These are phyloP conservation scores for Debaryomyces subglobosus DNA, from an alignment of 1,139 yeast genomes.

Conservation along the genomic window DNA sequence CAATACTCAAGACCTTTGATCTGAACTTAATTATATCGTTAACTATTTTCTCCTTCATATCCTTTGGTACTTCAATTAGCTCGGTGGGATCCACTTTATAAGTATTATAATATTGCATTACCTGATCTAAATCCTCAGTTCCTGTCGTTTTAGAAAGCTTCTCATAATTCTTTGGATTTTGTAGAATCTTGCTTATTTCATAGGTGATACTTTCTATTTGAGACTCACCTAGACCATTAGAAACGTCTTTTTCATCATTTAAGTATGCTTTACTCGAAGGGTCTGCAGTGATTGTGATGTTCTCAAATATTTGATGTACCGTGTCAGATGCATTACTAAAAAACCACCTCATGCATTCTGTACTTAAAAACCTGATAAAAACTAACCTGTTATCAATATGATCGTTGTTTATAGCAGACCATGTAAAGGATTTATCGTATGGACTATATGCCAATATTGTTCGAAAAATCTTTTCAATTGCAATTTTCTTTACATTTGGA, in stretches of 20 bases:
- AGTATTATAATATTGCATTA: slow-evolving; percentile 35
- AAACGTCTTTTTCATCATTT: not conserved
- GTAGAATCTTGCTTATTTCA: slow-evolving; percentile 21
- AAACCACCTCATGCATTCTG: slow-evolving; percentile 21
- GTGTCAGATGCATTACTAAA: slow-evolving; percentile 10
- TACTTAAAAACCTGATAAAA: slow-evolving; percentile 28
- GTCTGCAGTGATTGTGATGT: slow-evolving; percentile 8
- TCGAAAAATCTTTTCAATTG: slow-evolving; percentile 33
- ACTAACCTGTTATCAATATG: slow-evolving; percentile 29
- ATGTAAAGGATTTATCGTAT: slow-evolving; percentile 17
- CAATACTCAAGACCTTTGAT: slow-evolving; percentile 59
- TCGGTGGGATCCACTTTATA: slow-evolving; percentile 65
- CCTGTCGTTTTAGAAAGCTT: slow-evolving; percentile 24
- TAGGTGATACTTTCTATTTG: slow-evolving; percentile 7
- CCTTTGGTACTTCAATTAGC: slow-evolving; percentile 63
- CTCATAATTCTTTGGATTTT: slow-evolving; percentile 24
- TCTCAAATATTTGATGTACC: slow-evolving; percentile 5
- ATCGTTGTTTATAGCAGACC: slow-evolving; percentile 34
- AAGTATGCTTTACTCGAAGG: slow-evolving; percentile 7
- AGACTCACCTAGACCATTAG: not conserved
- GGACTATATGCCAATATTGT: slow-evolving; percentile 12
- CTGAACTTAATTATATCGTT: slow-evolving; percentile 66
- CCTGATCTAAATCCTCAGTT: slow-evolving; percentile 41
- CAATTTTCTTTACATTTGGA: slow-evolving; percentile 31
- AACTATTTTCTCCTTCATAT: slow-evolving; percentile 57